Conservation (phyloP, 768 basidiomycete species). For the Fomitopsis pulvina region DNA sequence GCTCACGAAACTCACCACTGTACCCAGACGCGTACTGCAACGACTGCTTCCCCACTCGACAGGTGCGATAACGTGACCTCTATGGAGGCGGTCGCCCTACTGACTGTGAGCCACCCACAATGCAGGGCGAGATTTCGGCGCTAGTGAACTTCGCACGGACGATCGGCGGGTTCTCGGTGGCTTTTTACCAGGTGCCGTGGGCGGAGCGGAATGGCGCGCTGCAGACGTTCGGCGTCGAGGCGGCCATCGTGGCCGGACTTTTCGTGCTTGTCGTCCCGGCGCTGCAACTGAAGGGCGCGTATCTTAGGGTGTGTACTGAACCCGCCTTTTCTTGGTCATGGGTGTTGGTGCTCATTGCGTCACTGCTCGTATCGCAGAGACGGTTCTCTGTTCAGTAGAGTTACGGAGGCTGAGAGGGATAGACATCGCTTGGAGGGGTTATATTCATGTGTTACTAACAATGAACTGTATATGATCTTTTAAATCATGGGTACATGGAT, state of each 20-base stretch:
- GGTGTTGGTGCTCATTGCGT: neutral
- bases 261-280: slow-evolving; percentile 47
- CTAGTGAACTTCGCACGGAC: slow-evolving; percentile 51
- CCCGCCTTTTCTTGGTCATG: neutral
- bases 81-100: neutral
- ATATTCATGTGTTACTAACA: no score
- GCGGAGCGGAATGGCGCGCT: slow-evolving; percentile 51
- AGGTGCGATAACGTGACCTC: slow-evolving; percentile 16
- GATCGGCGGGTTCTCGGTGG: slow-evolving; percentile 56
- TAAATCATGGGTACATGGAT: no score
- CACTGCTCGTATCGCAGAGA: no score
- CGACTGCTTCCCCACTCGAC: slow-evolving; percentile 41
- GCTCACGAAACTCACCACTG: neutral
- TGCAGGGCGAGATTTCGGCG: slow-evolving; percentile 56
- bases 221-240: slow-evolving; percentile 56
- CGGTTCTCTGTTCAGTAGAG: no score
- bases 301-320: slow-evolving; percentile 35
- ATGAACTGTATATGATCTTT: no score
- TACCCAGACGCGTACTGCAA: slow-evolving; percentile 35
- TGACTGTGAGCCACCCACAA: neutral
- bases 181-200: slow-evolving; percentile 65
- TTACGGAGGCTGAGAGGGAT: no score
- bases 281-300: slow-evolving; percentile 43
- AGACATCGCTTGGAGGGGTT: no score
- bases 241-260: slow-evolving; percentile 48